Conservation (phyloP, 1,284 basidiomycete species). For the Xerocomus minutiporus region DNA sequence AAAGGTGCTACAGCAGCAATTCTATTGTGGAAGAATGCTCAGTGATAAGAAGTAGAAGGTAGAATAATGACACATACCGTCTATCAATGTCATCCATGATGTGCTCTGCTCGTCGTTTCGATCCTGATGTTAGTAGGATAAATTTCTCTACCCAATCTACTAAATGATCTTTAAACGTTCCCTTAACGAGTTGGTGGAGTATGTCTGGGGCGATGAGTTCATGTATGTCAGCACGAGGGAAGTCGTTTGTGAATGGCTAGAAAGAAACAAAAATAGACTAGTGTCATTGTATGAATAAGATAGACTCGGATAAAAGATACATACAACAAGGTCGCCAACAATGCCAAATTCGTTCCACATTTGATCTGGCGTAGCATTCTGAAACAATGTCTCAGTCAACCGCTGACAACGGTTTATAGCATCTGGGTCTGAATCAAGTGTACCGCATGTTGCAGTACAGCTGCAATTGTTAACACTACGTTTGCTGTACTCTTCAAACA, state of each 20-base stretch:
- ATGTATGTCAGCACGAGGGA: background rate
- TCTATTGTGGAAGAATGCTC: background rate
- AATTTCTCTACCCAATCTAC: background rate
- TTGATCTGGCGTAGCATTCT: no score
- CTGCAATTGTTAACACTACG: no score
- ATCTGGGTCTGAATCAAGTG: no score
- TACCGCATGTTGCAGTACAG: no score
- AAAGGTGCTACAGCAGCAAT: conserved; percentile 8
- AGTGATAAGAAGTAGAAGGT: background rate
- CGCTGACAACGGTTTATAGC: no score
- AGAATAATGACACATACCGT: background rate
- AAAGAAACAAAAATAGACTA: background rate
- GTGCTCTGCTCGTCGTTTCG: background rate
- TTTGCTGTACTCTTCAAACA: no score
- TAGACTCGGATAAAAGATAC: no score
- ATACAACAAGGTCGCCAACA: background rate
- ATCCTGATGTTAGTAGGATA: background rate
- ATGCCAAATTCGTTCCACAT: background rate
- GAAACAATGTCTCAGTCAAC: no score
- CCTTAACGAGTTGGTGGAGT: background rate
- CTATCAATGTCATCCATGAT: background rate
- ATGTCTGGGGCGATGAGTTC: background rate
- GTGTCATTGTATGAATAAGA: no score
- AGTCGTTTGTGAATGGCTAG: background rate
- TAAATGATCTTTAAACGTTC: background rate